phyloP scores from a whole-genome alignment of 306 rosid genomes.

The Prinsepia uniflora region DNA sequence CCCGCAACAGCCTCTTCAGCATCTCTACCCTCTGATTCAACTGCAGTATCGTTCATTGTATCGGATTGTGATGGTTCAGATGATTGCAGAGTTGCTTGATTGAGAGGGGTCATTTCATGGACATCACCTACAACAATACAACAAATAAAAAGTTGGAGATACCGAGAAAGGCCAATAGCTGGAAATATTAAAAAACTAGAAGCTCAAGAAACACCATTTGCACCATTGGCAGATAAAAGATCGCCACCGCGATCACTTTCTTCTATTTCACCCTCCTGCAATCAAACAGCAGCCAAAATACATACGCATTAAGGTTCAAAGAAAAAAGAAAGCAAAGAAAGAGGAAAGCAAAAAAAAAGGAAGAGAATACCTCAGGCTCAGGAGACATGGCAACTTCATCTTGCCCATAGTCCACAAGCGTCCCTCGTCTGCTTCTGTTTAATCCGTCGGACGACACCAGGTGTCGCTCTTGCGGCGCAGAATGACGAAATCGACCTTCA shows the following conservation, averaged over 20 bases:
- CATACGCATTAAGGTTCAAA: background rate
- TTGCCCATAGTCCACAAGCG: slow-evolving; percentile 83
- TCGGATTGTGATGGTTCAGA: slow-evolving; percentile 51
- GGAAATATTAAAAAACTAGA: background rate
- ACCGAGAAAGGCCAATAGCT: slow-evolving; percentile 3
- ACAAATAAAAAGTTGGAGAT: background rate
- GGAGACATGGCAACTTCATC: slow-evolving; percentile 97
- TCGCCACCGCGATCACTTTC: slow-evolving; percentile 53
- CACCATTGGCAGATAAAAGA: slow-evolving; percentile 55
- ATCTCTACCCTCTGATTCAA: slow-evolving; percentile 47
- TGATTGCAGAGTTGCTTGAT: slow-evolving; percentile 50
- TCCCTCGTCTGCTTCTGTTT: slow-evolving; percentile 38
- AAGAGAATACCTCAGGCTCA: slow-evolving; percentile 70
- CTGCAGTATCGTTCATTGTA: slow-evolving; percentile 34
- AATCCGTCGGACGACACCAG: slow-evolving; percentile 16
- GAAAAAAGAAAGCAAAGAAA: no score
- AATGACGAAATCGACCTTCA: slow-evolving; percentile 35
- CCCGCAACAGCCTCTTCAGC: slow-evolving; percentile 41
- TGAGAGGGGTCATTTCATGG: slow-evolving; percentile 39
- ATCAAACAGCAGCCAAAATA: slow-evolving; percentile 11
- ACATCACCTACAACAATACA: slow-evolving; percentile 50
- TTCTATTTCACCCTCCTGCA: slow-evolving; percentile 73
- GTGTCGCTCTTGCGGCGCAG: slow-evolving; percentile 34
- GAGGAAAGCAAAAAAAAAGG: background rate
- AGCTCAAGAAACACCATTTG: slow-evolving; percentile 15